Evolutionary conservation across 257 asterid genomes (phyloP).

Genomic region (Verbascum thapsus): DNA sequence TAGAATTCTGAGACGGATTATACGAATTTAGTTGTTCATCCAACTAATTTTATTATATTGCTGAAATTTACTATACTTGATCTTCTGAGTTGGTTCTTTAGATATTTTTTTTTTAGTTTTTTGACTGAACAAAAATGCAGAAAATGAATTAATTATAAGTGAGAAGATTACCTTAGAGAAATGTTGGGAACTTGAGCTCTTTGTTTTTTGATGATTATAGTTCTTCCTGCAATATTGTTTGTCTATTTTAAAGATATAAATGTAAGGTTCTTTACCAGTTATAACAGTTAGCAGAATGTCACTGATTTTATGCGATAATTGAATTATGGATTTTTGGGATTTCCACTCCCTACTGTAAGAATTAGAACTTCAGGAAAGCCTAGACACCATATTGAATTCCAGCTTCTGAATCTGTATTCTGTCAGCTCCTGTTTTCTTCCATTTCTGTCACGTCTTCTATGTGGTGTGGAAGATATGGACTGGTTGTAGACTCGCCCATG

Average conservation of each 20-base stretch:
- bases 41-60: slow-evolving; percentile 9
- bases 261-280: not conserved
- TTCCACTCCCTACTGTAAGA: slow-evolving; percentile 22
- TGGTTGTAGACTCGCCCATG: not conserved
- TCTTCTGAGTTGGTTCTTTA: not conserved
- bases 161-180: not conserved
- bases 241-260: not conserved
- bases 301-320: not conserved
- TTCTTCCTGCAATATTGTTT: too few species aligned
- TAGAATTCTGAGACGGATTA: slow-evolving; percentile 6
- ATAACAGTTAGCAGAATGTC: not conserved
- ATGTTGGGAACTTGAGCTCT: not conserved
- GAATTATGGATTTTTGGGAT: slow-evolving; percentile 16
- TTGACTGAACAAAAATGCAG: not conserved
- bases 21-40: slow-evolving; percentile 10
- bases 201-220: too few species aligned
- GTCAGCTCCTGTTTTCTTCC: slow-evolving; percentile 16
- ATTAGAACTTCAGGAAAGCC: slow-evolving; percentile 18
- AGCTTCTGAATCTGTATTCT: not conserved
- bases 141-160: not conserved
- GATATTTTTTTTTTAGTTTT: not conserved
- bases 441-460: too few species aligned
- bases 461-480: too few species aligned
- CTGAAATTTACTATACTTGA: too few species aligned
- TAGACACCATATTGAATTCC: not conserved